These are phyloP conservation scores for Apiotrichum montevideense DNA, from an alignment of 1,284 basidiomycete genomes.

Conservation along the genomic window DNA sequence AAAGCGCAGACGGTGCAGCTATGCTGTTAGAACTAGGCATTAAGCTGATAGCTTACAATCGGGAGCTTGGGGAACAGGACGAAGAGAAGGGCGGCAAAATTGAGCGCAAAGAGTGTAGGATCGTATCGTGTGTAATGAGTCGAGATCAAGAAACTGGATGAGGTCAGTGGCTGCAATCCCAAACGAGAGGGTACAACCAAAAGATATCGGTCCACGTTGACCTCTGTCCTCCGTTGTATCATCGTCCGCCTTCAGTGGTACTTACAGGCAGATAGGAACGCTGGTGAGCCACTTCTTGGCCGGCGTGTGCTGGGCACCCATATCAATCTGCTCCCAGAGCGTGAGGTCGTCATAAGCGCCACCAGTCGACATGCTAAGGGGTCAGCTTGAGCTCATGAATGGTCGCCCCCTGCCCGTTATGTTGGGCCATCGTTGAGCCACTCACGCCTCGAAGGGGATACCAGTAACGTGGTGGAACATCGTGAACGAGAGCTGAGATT, in stretches of 20 bases:
- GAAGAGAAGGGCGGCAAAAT: conserved; percentile 76
- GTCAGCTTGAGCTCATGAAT: neutral
- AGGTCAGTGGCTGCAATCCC: too few species aligned
- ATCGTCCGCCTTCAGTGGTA: conserved; percentile 17
- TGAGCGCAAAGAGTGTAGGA: conserved; percentile 85
- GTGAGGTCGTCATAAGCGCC: conserved; percentile 97
- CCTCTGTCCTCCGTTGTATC: too few species aligned
- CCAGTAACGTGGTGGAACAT: conserved; percentile 99
- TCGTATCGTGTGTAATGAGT: conserved; percentile 98
- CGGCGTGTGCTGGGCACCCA: conserved; percentile 95
- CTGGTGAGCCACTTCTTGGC: conserved; percentile 96
- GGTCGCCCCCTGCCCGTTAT: too few species aligned
- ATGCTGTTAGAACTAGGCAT: neutral
- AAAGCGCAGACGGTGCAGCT: conserved; percentile 48
- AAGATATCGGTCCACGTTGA: too few species aligned
- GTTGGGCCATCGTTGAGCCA: conserved; percentile 34
- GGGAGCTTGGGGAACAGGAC: conserved; percentile 92
- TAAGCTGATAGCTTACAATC: conserved; percentile 31
- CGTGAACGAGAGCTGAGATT: conserved; percentile 76
- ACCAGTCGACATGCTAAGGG: conserved; percentile 52
- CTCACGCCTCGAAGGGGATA: conserved; percentile 74
- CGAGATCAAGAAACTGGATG: conserved; percentile 78
- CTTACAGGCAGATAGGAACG: conserved; percentile 84
- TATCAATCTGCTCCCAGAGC: conserved; percentile 99
- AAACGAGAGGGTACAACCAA: too few species aligned